phyloP scores from a whole-genome alignment of 2,329 filamentous ascomycete species.

The Fusarium piperis region DNA sequence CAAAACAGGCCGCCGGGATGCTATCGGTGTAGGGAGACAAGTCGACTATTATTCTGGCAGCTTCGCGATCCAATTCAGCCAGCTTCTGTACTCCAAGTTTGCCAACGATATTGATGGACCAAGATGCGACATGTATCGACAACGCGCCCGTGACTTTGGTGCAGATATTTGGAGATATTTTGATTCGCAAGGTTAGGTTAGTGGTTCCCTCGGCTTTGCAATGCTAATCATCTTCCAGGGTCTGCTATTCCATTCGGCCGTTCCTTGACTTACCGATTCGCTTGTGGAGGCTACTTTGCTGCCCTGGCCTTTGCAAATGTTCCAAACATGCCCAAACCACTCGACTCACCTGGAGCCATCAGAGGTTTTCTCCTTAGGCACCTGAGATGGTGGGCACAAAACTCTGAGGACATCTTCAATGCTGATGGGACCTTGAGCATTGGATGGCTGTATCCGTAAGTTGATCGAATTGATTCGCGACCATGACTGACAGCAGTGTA shows the following conservation, averaged over 20 bases:
- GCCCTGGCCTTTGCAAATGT: constrained; percentile 55
- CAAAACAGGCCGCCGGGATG: constrained; percentile 35
- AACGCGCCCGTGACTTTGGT: constrained; percentile 54
- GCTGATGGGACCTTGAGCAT: constrained; percentile 61
- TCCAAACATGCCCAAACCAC: constrained; percentile 46
- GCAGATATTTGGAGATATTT: constrained; percentile 59
- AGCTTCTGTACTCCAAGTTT: constrained; percentile 57
- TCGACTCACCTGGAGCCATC: constrained; percentile 51
- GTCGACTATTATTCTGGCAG: constrained; percentile 65
- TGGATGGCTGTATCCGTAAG: constrained; percentile 48
- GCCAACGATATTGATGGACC: constrained; percentile 52
- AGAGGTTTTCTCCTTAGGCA: constrained; percentile 62
- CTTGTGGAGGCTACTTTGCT: constrained; percentile 59
- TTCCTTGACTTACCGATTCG: constrained; percentile 62
- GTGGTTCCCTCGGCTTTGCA: fast-evolving
- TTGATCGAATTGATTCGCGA: fast-evolving
- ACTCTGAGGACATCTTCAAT: constrained; percentile 56
- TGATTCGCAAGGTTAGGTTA: constrained; percentile 51
- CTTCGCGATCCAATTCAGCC: constrained; percentile 63
- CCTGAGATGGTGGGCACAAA: constrained; percentile 58
- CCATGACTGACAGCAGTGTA: not conserved
- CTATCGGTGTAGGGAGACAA: constrained; percentile 46
- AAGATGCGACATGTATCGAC: constrained; percentile 49
- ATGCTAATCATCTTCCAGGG: constrained; percentile 44
- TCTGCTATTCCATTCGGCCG: constrained; percentile 62